Conservation (phyloP, 2,329 filamentous ascomycete genomes). For the Xylariaceae sp. region DNA sequence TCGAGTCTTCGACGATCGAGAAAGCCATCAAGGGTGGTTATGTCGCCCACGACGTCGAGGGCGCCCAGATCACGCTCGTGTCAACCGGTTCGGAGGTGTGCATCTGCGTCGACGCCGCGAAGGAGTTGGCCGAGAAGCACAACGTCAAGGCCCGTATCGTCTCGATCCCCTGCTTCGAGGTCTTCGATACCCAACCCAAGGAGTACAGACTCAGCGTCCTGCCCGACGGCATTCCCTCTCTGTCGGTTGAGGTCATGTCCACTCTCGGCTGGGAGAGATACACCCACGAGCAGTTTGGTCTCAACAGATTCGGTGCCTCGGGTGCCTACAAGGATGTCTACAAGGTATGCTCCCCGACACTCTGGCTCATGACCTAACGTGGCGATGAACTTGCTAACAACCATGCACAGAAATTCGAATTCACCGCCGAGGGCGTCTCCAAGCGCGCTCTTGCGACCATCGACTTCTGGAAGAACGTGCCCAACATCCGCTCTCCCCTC, state of each 20-base stretch:
- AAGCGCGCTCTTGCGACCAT: constrained; percentile 92
- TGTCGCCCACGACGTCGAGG: constrained; percentile 78
- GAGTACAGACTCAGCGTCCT: constrained; percentile 92
- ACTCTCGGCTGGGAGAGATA: constrained; percentile 99
- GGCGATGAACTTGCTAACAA: constrained; percentile 35
- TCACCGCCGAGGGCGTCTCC: constrained; percentile 93
- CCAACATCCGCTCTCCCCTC: constrained; percentile 88
- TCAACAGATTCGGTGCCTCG: constrained; percentile 98
- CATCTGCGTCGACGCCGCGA: constrained; percentile 89
- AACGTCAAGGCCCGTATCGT: constrained; percentile 86
- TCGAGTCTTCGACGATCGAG: constrained; percentile 89
- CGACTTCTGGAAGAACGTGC: constrained; percentile 93
- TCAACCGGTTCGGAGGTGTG: constrained; percentile 95
- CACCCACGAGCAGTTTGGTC: constrained; percentile 97
- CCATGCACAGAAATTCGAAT: constrained; percentile 84
- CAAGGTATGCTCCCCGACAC: constrained; percentile 56
- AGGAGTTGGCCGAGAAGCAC: constrained; percentile 86
- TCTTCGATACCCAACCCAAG: constrained; percentile 92
- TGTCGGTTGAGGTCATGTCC: constrained; percentile 95
- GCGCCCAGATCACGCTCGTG: constrained; percentile 83
- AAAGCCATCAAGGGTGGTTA: constrained; percentile 94
- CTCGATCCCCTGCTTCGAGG: constrained; percentile 94
- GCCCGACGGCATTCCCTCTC: constrained; percentile 86
- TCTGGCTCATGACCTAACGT: constrained; percentile 4
- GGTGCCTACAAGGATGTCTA: constrained; percentile 98